Evolutionary conservation across 1,139 yeast species (phyloP).

Genomic region (Schizosaccharomyces versatilis): DNA sequence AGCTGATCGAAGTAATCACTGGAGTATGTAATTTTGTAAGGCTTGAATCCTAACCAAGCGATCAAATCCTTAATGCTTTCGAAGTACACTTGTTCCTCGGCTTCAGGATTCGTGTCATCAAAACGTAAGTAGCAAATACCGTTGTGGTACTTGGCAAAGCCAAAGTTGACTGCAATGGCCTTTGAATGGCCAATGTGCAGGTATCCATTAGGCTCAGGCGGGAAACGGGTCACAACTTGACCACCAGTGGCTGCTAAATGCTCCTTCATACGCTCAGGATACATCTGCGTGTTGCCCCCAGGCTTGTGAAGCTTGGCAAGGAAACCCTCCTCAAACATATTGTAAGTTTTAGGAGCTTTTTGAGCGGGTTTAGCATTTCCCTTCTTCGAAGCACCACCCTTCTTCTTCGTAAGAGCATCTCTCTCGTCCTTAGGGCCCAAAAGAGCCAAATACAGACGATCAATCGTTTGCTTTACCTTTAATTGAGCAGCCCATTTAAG

Average conservation of each 20-base stretch:
- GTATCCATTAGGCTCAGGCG: slow-evolving; percentile 95
- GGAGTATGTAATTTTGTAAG: slow-evolving; percentile 85
- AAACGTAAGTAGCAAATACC: slow-evolving; percentile 83
- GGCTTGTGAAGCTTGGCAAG: slow-evolving; percentile 86
- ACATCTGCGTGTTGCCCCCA: slow-evolving; percentile 81
- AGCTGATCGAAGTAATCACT: slow-evolving; percentile 83
- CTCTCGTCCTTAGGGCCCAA: slow-evolving; percentile 94
- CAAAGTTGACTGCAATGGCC: slow-evolving; percentile 92
- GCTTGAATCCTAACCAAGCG: slow-evolving; percentile 78
- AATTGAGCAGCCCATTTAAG: slow-evolving; percentile 87
- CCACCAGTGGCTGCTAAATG: slow-evolving; percentile 65
- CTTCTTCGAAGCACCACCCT: slow-evolving; percentile 23
- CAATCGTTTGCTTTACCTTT: slow-evolving; percentile 67
- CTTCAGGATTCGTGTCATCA: slow-evolving; percentile 97
- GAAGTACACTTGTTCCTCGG: slow-evolving; percentile 84
- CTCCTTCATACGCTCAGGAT: slow-evolving; percentile 59
- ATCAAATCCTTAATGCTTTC: slow-evolving; percentile 66
- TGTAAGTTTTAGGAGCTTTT: slow-evolving; percentile 19
- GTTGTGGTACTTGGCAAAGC: slow-evolving; percentile 58
- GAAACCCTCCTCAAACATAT: slow-evolving; percentile 86
- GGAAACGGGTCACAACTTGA: slow-evolving; percentile 77
- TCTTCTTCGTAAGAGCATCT: slow-evolving; percentile 61
- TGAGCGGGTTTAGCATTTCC: slow-evolving; percentile 18
- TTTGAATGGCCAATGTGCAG: slow-evolving; percentile 94
- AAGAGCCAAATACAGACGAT: slow-evolving; percentile 41